phyloP scores from a whole-genome alignment of 1,139 yeast genomes.

The Protomyces gravidus region DNA sequence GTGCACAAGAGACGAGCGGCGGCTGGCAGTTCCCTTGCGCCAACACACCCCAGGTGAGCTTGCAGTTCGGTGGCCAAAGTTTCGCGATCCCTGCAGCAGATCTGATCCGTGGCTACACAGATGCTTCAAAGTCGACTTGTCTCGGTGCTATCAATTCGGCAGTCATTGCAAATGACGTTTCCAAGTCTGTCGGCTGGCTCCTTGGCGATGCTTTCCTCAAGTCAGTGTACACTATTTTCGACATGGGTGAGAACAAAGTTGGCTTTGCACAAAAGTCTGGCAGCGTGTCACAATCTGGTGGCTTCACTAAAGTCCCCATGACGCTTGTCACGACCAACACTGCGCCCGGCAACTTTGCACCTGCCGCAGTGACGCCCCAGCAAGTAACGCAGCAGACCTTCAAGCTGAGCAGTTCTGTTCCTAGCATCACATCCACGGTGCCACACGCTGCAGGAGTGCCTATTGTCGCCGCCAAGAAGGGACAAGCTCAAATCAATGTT shows the following conservation, averaged over 20 bases:
- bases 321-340: neutral
- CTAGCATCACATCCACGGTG: neutral
- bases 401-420: neutral
- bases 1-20: slow-evolving; percentile 48
- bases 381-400: neutral
- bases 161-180: slow-evolving; percentile 1
- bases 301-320: neutral
- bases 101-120: neutral
- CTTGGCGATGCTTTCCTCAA: slow-evolving; percentile 59
- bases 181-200: slow-evolving; percentile 40
- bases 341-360: neutral
- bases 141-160: slow-evolving; percentile 10
- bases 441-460: neutral
- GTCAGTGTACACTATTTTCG: slow-evolving; percentile 56
- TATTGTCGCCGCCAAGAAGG: neutral
- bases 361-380: neutral
- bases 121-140: neutral
- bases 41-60: neutral
- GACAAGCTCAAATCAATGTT: neutral
- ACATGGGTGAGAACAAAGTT: slow-evolving; percentile 48
- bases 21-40: neutral
- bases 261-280: slow-evolving; percentile 47
- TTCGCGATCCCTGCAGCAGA: neutral
- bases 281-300: neutral
- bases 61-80: neutral